Conservation (phyloP, 2,329 filamentous ascomycete genomes). For the Thielaviopsis ethacetica region DNA sequence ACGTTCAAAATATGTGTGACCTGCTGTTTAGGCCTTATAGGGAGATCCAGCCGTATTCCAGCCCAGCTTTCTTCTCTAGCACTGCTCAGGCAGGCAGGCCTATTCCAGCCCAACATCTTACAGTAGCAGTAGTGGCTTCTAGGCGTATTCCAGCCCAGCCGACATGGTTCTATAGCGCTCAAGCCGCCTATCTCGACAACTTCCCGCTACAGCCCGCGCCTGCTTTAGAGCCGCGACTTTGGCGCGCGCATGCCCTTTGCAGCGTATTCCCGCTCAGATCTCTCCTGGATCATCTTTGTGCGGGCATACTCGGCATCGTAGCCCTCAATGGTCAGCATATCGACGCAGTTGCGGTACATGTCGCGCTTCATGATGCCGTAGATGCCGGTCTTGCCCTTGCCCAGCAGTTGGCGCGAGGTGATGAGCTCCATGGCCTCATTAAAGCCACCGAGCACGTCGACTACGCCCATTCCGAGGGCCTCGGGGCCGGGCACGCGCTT, state of each 20-base stretch:
- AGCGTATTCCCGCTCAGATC: slow-evolving; percentile 26
- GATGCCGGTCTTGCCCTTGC: slow-evolving; percentile 47
- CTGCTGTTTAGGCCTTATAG: too few relatives aligned
- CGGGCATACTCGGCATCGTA: slow-evolving; percentile 32
- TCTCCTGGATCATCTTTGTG: slow-evolving; percentile 29
- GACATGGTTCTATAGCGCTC: too few relatives aligned
- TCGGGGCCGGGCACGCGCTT: slow-evolving; percentile 46
- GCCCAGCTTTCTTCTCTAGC: too few relatives aligned
- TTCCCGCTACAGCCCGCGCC: neutral
- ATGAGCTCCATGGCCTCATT: slow-evolving; percentile 47
- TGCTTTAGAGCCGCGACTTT: slow-evolving; percentile 19
- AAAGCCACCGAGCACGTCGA: slow-evolving; percentile 50
- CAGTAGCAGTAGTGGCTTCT: too few relatives aligned
- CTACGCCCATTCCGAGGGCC: slow-evolving; percentile 48
- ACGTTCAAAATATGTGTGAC: too few relatives aligned
- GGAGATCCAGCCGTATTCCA: too few relatives aligned
- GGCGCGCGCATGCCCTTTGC: slow-evolving; percentile 14
- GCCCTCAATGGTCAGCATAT: slow-evolving; percentile 35
- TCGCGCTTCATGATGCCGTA: slow-evolving; percentile 60
- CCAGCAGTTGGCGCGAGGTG: slow-evolving; percentile 37
- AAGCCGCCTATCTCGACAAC: too few relatives aligned
- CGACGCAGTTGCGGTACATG: slow-evolving; percentile 54
- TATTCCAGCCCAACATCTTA: too few relatives aligned
- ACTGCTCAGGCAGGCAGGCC: too few relatives aligned
- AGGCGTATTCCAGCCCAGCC: too few relatives aligned